These are phyloP conservation scores for Xerocomus cyaneibrunnescens DNA, from an alignment of 1,284 basidiomycete genomes.

Conservation along the genomic window DNA sequence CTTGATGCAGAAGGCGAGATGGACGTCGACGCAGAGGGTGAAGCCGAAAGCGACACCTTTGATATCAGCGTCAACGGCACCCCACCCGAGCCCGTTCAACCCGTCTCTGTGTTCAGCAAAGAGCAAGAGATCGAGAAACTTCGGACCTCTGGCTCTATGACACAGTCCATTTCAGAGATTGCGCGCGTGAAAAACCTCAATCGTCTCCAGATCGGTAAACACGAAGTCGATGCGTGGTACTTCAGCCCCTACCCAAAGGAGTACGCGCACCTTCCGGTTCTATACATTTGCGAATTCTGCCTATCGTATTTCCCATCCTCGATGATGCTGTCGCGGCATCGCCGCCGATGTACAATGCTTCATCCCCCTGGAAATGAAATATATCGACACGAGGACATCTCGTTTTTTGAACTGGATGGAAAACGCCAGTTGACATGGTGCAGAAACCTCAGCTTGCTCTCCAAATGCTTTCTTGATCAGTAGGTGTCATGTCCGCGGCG, in stretches of 20 bases:
- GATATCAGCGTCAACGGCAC: constrained; percentile 50
- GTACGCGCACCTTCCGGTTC: constrained; percentile 91
- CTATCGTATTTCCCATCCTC: constrained; percentile 85
- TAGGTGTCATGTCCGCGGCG: constrained; percentile 41
- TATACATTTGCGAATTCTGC: constrained; percentile 99
- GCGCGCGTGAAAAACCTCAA: constrained; percentile 99
- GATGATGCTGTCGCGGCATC: constrained; percentile 89
- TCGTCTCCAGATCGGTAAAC: constrained; percentile 92
- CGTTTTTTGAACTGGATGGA: constrained; percentile 98
- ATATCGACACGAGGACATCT: constrained; percentile 94
- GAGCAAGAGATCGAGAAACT: constrained; percentile 99
- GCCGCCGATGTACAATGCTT: constrained; percentile 88
- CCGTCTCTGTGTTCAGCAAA: constrained; percentile 74
- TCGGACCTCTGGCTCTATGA: constrained; percentile 97
- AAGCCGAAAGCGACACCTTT: constrained; percentile 56
- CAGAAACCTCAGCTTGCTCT: constrained; percentile 93
- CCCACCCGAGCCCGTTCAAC: constrained; percentile 43
- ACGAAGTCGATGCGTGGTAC: constrained; percentile 99
- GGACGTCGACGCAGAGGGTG: constrained; percentile 48
- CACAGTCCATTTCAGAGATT: constrained; percentile 96
- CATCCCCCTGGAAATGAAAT: constrained; percentile 99
- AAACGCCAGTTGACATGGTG: constrained; percentile 96
- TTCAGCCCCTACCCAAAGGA: constrained; percentile 99
- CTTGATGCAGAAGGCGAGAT: constrained; percentile 55
- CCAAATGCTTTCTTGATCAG: constrained; percentile 99